Base-by-base conservation (phyloP, 1,284 basidiomycete genomes). In the Pisolithus thermaeus region DNA sequence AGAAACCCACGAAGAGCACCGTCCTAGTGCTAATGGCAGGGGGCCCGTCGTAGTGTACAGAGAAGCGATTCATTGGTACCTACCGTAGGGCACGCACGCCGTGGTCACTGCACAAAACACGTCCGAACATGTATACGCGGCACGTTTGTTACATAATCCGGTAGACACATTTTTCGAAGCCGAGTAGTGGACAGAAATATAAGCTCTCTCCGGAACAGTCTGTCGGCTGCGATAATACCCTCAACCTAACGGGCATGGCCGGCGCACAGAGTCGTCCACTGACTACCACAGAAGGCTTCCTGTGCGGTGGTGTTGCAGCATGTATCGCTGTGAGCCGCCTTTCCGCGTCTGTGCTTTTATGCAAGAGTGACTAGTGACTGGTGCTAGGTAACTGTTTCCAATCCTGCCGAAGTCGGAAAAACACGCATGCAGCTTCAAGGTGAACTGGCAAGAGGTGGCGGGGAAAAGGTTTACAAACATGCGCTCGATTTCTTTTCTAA, bases 361-460 rank as follows among this genome's bases (percentile, higher is more conserved):
- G 18, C n/a, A 7, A 14, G 27, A 14, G 20, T 38, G 14, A n/a
- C n/a, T n/a, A n/a, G n/a, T n/a, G n/a, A 8, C 44, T 36, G 51
- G 22, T 25, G 7, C 22, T 58, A 90, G 88, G 88, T 91, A 44
- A 91, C 88, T 9, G 73, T 91, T 52, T 90, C 88, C 6, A 91
- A 91, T 60, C 87, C 87, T 49, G 88, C 91, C 9, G 94, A 97
- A 65, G 92, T 97, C 30, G 89, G 90, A 52, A 97, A 97, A 71
- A 97, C 94, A 35, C 85, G 95, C 53, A 72, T 98, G 50, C 94
- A 97, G 66, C 78, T 98, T 22, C 93, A 97, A 67, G 95, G 94
- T 22, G 94, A 98, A 70, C 80, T 97, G 14, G 81, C 87, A 37
- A 90, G 87, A 65, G 77, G 73, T 16, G 84, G 87, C 12, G 80